Percentiles rank a stretch among this genome's conserved stretches.
Evolutionary conservation across 2,329 filamentous ascomycete genomes (phyloP).

Genomic region (Aspergillus chevalieri): DNA sequence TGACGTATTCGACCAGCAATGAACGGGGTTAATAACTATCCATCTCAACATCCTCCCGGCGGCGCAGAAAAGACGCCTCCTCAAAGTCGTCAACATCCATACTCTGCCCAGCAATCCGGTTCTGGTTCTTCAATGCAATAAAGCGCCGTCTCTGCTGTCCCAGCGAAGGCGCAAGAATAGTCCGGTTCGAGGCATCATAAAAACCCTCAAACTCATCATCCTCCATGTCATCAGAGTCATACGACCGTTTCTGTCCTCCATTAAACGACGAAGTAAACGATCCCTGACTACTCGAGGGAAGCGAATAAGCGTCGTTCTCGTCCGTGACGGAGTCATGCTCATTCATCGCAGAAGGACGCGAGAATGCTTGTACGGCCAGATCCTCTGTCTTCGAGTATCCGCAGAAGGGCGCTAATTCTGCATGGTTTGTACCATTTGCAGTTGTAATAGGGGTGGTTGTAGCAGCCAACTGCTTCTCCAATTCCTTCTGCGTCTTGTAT

Average conservation of each 20-base stretch:
- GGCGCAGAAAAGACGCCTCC: slow-evolving; percentile 40
- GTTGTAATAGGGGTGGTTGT: slow-evolving; percentile 3
- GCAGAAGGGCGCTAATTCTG: slow-evolving; percentile 72
- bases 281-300: slow-evolving; percentile 37
- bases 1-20: neutral
- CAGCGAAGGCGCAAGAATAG: slow-evolving; percentile 29
- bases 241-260: slow-evolving; percentile 37
- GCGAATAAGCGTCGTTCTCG: slow-evolving; percentile 31
- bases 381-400: slow-evolving; percentile 72
- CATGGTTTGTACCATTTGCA: slow-evolving; percentile 22
- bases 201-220: neutral
- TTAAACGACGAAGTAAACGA: slow-evolving; percentile 25
- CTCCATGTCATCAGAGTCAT: slow-evolving; percentile 6
- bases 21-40: slow-evolving; percentile 6
- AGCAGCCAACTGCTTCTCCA: slow-evolving; percentile 10
- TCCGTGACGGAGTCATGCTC: slow-evolving; percentile 26
- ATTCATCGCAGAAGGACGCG: slow-evolving; percentile 18
- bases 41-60: slow-evolving; percentile 35
- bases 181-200: slow-evolving; percentile 20
- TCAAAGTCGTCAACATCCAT: slow-evolving; percentile 41
- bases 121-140: neutral
- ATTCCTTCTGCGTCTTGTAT: slow-evolving; percentile 64
- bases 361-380: slow-evolving; percentile 52
- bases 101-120: neutral
- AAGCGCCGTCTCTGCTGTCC: slow-evolving; percentile 15